Percentiles rank a stretch among this genome's conserved stretches.
Conservation (phyloP, 768 basidiomycete species). For the Nidularia pulvinata region DNA sequence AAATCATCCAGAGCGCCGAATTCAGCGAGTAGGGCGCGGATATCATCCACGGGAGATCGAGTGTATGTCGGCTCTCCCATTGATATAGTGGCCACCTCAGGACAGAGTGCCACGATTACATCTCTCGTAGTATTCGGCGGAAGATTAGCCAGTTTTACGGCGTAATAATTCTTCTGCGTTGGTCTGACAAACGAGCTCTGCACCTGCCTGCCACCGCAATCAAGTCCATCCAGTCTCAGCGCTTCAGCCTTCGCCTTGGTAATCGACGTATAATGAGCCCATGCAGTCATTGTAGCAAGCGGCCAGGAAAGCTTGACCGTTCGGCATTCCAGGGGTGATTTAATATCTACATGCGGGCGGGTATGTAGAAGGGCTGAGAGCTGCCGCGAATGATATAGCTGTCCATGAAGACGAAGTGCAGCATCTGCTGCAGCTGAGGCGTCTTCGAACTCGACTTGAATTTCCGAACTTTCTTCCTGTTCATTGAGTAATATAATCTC, state of each 20-base stretch:
- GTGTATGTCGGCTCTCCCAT: conserved; percentile 33
- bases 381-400: conserved; percentile 13
- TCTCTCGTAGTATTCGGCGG: conserved; percentile 25
- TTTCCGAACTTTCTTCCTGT: conserved; percentile 7
- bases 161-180: conserved; percentile 32
- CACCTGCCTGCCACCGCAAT: conserved; percentile 36
- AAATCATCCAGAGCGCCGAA: conserved; percentile 38
- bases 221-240: conserved; percentile 31
- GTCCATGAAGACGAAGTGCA: conserved; percentile 26
- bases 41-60: conserved; percentile 19
- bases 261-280: conserved; percentile 43
- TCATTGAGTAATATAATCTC: conserved; percentile 15
- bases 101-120: conserved; percentile 30
- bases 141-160: conserved; percentile 44
- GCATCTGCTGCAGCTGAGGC: conserved; percentile 26
- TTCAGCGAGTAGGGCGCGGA: conserved; percentile 29
- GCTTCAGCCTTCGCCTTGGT: conserved; percentile 40
- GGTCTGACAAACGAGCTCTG: conserved; percentile 34
- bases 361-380: conserved; percentile 25
- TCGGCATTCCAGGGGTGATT: conserved; percentile 2
- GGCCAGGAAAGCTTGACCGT: conserved; percentile 44
- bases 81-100: conserved; percentile 18
- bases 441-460: conserved; percentile 26
- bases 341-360: conserved; percentile 7
- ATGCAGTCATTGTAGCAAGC: conserved; percentile 38